Evolutionary conservation across 1,284 basidiomycete species (phyloP), one percentile per base, ranked within the genome.

Genomic region (Tranzscheliella williamsii): DNA sequence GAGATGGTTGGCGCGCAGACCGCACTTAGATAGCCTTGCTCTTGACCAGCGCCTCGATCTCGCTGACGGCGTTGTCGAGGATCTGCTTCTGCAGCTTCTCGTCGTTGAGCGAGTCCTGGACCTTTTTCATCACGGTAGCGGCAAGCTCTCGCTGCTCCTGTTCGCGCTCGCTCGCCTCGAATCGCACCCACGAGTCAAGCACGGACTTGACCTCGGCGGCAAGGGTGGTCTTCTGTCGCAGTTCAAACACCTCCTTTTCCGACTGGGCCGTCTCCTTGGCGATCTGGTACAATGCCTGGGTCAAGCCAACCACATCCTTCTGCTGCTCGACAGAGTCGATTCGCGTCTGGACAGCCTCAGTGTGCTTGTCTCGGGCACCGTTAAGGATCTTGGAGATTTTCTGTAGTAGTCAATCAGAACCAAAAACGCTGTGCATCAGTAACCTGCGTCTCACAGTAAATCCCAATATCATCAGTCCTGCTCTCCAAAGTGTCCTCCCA

Each of bases 121-220:
- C 91, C 79, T 89, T 91, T 67, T 85, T 84, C 71, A 94, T 88
- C 76, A 98, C 87, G 48, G 83, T 81, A 83, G 88, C 87, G 63
- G 91, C 88, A 44, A 98, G 86, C 45, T 90, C 87, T 26, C 85
- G 83, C 85, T 98, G 95, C 83, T 98, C 91, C 75, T 84, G 88
- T 84, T 98, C 93, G 82, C 95, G 91, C 79, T 87, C 84, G 80
- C 93, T 90, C 78, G 95, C 92, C 83, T 98, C 94, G 81, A 86
- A 93, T 77, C 94, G 89, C 55, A 94, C 93, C 93, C 94, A 97
- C 78, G 88, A 90, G 84, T 98, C 95, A 53, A 98, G 85, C 29
- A 98, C 93, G 29, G 86, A 72, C 83, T 97, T 98, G 79, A 96
- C 83, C 82, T 98, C 95, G 40, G 87, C 68, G 29, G 92, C 87